Base-by-base conservation (phyloP, 139 green algal species). In the Chlamydomonas sp. region DNA sequence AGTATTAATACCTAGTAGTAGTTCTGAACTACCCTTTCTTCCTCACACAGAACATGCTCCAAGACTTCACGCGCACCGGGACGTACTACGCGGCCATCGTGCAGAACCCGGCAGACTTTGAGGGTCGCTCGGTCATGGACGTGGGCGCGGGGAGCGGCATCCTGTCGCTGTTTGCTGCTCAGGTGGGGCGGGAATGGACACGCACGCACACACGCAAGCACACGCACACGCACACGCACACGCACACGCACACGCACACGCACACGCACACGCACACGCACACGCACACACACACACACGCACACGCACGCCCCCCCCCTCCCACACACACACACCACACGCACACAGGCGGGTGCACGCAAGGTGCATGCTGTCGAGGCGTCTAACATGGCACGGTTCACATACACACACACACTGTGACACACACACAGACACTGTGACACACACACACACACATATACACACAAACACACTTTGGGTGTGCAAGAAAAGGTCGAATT, bases 281-380 rank as follows among this genome's bases (percentile, higher is more conserved):
- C 43, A 26, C 43, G 20, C 43, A 54, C 43, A 13, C 43, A 54
- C 43, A 54, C 43, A 13, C 8, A 37, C 24, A 65, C 26, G 20
- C 57, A 65, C n/a, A n/a, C n/a, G n/a, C n/a, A n/a, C n/a, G n/a
- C n/a, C n/a, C n/a, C n/a, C n/a, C n/a, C n/a, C n/a, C n/a, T n/a
- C n/a, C n/a, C n/a, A n/a, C n/a, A n/a, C n/a, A n/a, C n/a, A n/a
- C n/a, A n/a, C n/a, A n/a, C n/a, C n/a, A n/a, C n/a, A n/a, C 16
- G 43, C 13, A 16, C 57, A 28, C 70, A 76, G 62, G 71, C 71
- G 13, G 71, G 71, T 35, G 54, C 67, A 20, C 33, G 61, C 49
- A 62, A 70, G 20, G 94, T 98, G 77, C 97, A 97, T 72, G 94
- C 94, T 5, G 88, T 98, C 26, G 93, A 98, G 71, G 94, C 94